Base-by-base conservation (phyloP, 768 basidiomycete genomes). In the Agaricus blazei region DNA sequence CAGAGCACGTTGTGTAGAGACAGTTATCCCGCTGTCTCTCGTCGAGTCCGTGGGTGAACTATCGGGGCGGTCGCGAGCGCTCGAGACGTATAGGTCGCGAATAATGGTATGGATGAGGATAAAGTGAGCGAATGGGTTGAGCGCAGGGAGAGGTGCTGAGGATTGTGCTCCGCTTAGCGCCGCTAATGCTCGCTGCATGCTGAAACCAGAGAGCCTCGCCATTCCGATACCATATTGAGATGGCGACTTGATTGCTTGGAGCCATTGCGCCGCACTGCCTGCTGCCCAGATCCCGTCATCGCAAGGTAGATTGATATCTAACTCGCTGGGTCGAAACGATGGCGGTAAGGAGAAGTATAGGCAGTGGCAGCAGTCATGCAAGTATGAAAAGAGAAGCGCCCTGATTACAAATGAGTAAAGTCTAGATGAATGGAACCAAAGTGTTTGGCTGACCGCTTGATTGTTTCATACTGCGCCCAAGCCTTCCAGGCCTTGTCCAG, bases 251-350 rank as follows among this genome's bases (percentile, higher is more conserved):
- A 80, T 68, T 19, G 68, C 58, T 38, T 69, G 66, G 50, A 72
- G 68, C 84, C 84, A 86, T 43, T 81, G 79, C 11, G 68, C 62
- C 11, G 78, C 66, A 28, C 70, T 73, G 29, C 66, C 63, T 9
- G 83, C 81, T 19, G 58, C 60, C 83, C 83, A 86, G 1, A 84
- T 69, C 19, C 67, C 72, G 38, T 82, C 76, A 47, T 84, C 83
- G 62, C 79, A 81, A 3, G 83, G 83, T 15, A 86, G 74, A 40
- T 72, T 70, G 26, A 82, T 65, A 51, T 75, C 74, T 14, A 84
- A 69, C 58, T 84, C 82, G 28, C 70, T 61, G 1, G 74, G 68
- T 2, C 67, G 65, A 65, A 80, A 80, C 0, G 78, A 73, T 3
- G 81, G 77, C 3, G 72, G 65, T 19, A 76, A 60, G 9, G 77